phyloP scores from a whole-genome alignment of 192 early-diverging fungal species.

The Dimargaris cristalligena region DNA sequence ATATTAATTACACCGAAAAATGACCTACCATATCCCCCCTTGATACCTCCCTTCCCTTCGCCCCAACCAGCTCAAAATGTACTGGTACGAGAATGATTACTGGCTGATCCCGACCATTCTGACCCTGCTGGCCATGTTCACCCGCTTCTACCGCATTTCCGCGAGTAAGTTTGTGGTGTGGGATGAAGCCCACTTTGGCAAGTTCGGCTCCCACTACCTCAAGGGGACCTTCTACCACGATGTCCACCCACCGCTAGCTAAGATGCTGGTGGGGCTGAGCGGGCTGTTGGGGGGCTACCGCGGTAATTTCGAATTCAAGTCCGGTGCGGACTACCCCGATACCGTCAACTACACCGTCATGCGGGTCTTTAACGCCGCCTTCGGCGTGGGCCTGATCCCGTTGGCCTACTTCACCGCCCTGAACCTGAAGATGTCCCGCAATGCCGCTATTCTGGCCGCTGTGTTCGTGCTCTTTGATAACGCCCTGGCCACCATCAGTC shows the following conservation, averaged over 20 bases:
- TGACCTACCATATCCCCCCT: no score
- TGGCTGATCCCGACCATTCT: slow-evolving; percentile 25
- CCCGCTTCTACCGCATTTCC: slow-evolving; percentile 35
- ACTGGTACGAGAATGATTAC: slow-evolving; percentile 26
- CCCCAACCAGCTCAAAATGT: slow-evolving; percentile 6
- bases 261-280: slow-evolving; percentile 82
- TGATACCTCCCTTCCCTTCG: no score
- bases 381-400: slow-evolving; percentile 77
- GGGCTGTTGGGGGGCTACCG: slow-evolving; percentile 72
- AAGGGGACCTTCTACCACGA: slow-evolving; percentile 92
- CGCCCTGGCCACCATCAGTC: slow-evolving; percentile 46
- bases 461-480: slow-evolving; percentile 64
- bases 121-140: slow-evolving; percentile 36
- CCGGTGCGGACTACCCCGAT: slow-evolving; percentile 58
- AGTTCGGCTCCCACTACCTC: slow-evolving; percentile 90
- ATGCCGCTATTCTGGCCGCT: slow-evolving; percentile 55
- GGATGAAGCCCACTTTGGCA: slow-evolving; percentile 50
- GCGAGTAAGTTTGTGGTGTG: slow-evolving; percentile 39
- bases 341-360: slow-evolving; percentile 72
- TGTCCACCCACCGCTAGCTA: slow-evolving; percentile 95
- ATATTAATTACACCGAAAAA: no score
- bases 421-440: slow-evolving; percentile 48
- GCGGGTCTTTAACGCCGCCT: slow-evolving; percentile 75
- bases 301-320: slow-evolving; percentile 72
- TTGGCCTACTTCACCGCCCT: slow-evolving; percentile 75